Evolutionary conservation across 495 filamentous ascomycete genomes (phyloP).

Genomic region (Neurospora sp.): DNA sequence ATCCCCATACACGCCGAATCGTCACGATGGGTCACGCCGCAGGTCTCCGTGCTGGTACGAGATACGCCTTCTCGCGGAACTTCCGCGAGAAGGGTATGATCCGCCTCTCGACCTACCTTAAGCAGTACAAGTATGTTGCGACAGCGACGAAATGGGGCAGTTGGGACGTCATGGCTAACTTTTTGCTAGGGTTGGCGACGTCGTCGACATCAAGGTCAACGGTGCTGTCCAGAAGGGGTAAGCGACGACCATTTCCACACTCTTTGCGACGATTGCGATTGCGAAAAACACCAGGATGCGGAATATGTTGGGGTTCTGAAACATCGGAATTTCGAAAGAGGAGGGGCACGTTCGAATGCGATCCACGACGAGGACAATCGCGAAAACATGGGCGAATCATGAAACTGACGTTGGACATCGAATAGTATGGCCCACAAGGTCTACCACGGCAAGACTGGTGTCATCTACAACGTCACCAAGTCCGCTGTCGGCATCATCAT

Average conservation of each 20-base stretch:
- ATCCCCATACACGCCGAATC: constrained; percentile 28
- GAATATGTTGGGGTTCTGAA: not conserved
- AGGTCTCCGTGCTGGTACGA: constrained; percentile 90
- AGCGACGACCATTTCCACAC: constrained; percentile 8
- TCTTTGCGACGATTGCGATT: not conserved
- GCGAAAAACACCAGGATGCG: not conserved
- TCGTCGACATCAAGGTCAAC: constrained; percentile 93
- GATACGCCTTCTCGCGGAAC: constrained; percentile 86
- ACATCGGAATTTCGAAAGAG: not conserved
- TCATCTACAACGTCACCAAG: constrained; percentile 98
- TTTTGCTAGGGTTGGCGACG: constrained; percentile 73
- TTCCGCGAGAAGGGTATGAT: constrained; percentile 94
- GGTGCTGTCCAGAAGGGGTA: constrained; percentile 93
- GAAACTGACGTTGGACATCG: constrained; percentile 16
- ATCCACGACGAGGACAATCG: not conserved
- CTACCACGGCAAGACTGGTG: constrained; percentile 97
- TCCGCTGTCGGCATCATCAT: constrained; percentile 92
- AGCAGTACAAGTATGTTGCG: constrained; percentile 66
- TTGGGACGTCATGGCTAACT: constrained; percentile 20
- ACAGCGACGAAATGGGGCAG: not conserved
- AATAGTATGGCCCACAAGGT: constrained; percentile 95
- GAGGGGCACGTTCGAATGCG: not conserved
- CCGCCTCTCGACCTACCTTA: constrained; percentile 80
- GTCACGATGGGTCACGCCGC: constrained; percentile 85
- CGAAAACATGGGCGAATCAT: not conserved